Evolutionary conservation across 2,329 filamentous ascomycete species (phyloP).

Genomic region (Chrysoporthe austroafricana): DNA sequence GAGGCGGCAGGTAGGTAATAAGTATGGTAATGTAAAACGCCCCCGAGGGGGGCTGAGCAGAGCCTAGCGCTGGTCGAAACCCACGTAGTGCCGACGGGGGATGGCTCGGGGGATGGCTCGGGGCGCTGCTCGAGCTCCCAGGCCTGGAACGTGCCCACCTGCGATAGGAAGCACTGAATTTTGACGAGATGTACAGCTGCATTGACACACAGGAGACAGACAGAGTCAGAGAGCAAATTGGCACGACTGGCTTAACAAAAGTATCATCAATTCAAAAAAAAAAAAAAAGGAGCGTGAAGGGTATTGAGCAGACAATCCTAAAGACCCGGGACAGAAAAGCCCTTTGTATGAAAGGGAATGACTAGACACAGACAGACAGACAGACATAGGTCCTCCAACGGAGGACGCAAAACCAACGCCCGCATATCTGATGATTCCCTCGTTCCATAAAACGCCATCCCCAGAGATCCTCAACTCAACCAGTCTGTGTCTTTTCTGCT

Average conservation of each 20-base stretch:
- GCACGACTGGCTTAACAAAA: background rate
- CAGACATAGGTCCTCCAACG: background rate
- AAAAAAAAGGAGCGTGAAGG: slow-evolving; percentile 26
- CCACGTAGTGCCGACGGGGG: too few species aligned
- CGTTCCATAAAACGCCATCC: slow-evolving; percentile 20
- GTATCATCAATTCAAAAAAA: slow-evolving; percentile 15
- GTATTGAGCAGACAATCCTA: slow-evolving; percentile 22
- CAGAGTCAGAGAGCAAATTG: background rate
- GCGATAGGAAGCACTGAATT: too few species aligned
- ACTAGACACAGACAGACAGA: background rate
- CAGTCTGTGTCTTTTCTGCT: background rate
- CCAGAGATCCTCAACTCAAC: background rate
- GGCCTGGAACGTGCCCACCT: too few species aligned
- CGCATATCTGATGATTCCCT: slow-evolving; percentile 13
- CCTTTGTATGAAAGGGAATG: slow-evolving; percentile 18
- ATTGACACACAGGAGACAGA: background rate
- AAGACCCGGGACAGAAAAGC: slow-evolving; percentile 12
- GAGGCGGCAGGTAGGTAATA: background rate
- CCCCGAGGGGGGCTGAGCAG: too few species aligned
- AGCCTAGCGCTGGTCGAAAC: too few species aligned
- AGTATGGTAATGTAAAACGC: too few species aligned
- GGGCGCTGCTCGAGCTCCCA: too few species aligned
- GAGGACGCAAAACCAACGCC: slow-evolving; percentile 13
- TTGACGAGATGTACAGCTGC: background rate
- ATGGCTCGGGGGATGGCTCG: too few species aligned